These are phyloP conservation scores for Rhizomucor pusillus DNA, from an alignment of 371 early-diverging fungal species.

Conservation along the genomic window DNA sequence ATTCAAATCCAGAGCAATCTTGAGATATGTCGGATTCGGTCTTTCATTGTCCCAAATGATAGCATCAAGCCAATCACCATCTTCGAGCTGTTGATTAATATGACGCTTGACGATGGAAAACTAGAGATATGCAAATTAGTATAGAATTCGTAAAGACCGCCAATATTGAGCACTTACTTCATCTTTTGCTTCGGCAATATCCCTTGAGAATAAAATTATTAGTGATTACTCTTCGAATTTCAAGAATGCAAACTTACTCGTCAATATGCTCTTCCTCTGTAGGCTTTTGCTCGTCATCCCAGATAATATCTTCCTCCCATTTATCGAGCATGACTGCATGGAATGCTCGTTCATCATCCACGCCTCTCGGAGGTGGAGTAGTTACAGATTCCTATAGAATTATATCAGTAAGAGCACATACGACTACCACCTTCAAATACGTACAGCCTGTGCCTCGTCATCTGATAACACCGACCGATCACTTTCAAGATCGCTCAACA, in stretches of 20 bases:
- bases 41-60: constrained; percentile 79
- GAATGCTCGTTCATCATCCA: constrained; percentile 37
- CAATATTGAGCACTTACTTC: background rate
- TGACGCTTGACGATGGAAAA: constrained; percentile 28
- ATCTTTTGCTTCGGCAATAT: constrained; percentile 2
- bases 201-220: too few relatives aligned
- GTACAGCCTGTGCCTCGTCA: constrained; percentile 4
- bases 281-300: constrained; percentile 69
- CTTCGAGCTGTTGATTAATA: constrained; percentile 56
- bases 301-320: constrained; percentile 86
- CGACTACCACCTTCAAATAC: background rate
- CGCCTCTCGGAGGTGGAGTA: background rate
- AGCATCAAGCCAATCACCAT: constrained; percentile 64
- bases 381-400: background rate
- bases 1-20: constrained; percentile 70
- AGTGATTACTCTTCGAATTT: too few relatives aligned
- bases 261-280: too few relatives aligned
- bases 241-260: too few relatives aligned
- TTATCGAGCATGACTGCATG: constrained; percentile 67
- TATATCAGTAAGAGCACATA: background rate
- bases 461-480: background rate
- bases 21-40: constrained; percentile 54
- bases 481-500: background rate
- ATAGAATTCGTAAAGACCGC: background rate
- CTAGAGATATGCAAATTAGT: background rate